Base-by-base conservation (phyloP, 306 rosid genomes). In the Quercus robur region DNA sequence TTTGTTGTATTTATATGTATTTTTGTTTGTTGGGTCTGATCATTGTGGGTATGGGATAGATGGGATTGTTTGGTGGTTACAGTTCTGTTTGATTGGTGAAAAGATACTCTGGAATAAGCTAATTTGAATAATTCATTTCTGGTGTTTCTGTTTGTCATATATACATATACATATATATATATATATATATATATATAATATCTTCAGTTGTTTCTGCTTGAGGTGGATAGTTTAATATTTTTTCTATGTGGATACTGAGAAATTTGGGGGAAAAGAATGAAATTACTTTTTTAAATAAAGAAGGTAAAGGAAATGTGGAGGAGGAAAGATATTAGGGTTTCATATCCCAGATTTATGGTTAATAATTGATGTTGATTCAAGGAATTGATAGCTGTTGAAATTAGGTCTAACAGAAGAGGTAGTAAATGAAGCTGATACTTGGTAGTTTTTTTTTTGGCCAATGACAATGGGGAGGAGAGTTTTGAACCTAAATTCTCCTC, bases 11-110 rank as follows among this genome's bases (percentile, higher is more conserved):
- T 2, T 49, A 49, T 49, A 49, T 49, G 54, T 49, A 49, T 52
- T 54, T 74, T 30, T 21, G 6, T 15, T 31, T 44, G 30, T 73
- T 84, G 46, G 71, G 75, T 74, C 3, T 81, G 74, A 26, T 75
- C 31, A 20, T 28, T 13, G 59, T 51, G 80, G 72, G 21, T 58
- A 46, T 70, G 46, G 66, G 31, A 25, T 41, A 31, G 28, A 68
- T 77, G 56, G 54, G 54, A 55, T 67, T 25, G 56, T 31, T 64
- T 66, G 7, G 21, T 52, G 46, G 46, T 41, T 41, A 7, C 46
- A 12, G 7, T 17, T 67, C 38, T 77, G 54, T 54, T 67, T 76
- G 57, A 26, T 51, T 51, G n/a, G 30, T 64, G 68, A 21, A 9
- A 77, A 77, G 20, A 64, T 64, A 17, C 41, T 3, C 44, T 64